Base-by-base conservation (phyloP, 1,284 basidiomycete genomes). In the Agaricales sp. region DNA sequence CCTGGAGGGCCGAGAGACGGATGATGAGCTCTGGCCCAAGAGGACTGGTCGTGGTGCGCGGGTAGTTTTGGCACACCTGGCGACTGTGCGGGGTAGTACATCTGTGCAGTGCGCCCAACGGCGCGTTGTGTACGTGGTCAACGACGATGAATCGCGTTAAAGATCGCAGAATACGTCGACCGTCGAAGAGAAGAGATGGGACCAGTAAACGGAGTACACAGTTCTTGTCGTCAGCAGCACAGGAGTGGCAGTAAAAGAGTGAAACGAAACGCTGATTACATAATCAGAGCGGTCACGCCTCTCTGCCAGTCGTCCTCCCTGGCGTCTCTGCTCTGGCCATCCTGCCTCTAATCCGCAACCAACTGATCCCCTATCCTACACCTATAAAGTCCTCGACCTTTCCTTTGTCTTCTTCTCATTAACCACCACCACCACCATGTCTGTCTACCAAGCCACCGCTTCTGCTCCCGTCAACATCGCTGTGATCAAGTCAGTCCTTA, bases 401-500 rank as follows among this genome's bases (percentile, higher is more conserved):
- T n/a, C n/a, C n/a, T 35, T 35, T n/a, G 30, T 11, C 30, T n/a
- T 35, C 30, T 8, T 35, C 8, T 35, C 30, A n/a, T 11, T 35
- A 35, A 35, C 30, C 56, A 51, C 52, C 45, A 50, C 54, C 47
- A 51, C 63, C 64, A 63, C 58, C 59, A 86, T 84, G 81, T 60
- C 77, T 50, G 59, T 86, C 58, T 82, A 82, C 71, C 82, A 92
- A 72, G 92, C 92, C 3, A 97, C 93, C 18, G 83, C 84, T 11
- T 88, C 92, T 51, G 93, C 93, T 0, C 93, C 93, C 2, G 92
- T 96, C 55, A 97, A 97, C 69, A 96, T 97, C 60, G 93, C 93
- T 22, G 90, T 88, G 64, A 94, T 96, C 73, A 97, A 97, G 91
- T 92, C 54, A 60, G 79, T 61, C 19, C 54, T 50, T 51, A 18